These are phyloP conservation scores for Pythium rishiriense DNA, from an alignment of 352 stramenopile species.

Conservation along the genomic window DNA sequence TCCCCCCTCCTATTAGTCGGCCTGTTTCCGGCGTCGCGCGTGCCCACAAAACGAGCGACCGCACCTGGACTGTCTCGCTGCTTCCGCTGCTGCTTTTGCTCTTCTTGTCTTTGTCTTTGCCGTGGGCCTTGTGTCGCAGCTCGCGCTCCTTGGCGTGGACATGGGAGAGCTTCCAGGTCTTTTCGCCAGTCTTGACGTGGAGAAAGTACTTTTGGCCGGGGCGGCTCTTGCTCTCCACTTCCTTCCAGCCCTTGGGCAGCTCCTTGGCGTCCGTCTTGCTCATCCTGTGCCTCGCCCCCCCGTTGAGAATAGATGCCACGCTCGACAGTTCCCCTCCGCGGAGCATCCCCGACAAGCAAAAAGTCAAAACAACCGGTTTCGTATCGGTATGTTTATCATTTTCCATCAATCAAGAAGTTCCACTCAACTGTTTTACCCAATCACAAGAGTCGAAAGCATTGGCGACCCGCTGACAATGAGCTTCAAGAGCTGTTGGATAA, in stretches of 20 bases:
- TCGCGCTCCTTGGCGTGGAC: conserved; percentile 83
- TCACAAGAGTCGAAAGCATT: conserved; percentile 25
- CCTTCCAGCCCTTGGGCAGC: conserved; percentile 82
- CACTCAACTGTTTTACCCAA: conserved; percentile 11
- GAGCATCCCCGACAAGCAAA: no score
- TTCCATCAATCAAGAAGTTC: background rate
- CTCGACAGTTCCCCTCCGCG: no score
- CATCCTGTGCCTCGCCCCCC: no score
- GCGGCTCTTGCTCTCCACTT: conserved; percentile 87
- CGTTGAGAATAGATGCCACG: no score
- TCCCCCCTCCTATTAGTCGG: background rate
- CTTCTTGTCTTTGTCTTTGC: conserved; percentile 29
- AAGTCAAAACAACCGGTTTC: conserved; percentile 23
- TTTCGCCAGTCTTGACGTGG: conserved; percentile 82
- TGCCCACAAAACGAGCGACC: background rate
- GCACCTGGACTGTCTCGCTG: conserved; percentile 51
- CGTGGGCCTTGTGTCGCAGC: conserved; percentile 50
- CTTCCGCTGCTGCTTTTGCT: conserved; percentile 4
- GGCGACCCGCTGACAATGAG: conserved; percentile 13
- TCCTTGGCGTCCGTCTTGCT: conserved; percentile 52
- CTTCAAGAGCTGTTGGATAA: conserved; percentile 13
- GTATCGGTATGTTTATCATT: conserved; percentile 3
- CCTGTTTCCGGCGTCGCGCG: background rate
- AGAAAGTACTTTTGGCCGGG: conserved; percentile 85
- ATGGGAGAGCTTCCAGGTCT: conserved; percentile 87